Evolutionary conservation across 1,139 yeast species (phyloP).

Genomic region (Komagataea norvegica): DNA sequence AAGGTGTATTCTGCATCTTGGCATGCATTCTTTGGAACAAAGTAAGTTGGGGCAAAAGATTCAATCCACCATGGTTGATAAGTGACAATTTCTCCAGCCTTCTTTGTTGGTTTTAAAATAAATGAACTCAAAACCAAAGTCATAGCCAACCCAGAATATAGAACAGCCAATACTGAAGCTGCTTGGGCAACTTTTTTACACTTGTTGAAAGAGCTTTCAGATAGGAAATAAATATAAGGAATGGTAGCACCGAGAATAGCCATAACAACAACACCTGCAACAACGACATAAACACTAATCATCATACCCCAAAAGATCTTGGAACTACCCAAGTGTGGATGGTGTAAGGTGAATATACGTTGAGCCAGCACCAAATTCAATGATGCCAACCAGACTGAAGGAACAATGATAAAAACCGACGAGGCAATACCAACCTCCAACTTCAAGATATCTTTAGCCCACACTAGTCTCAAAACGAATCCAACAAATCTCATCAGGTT

Average conservation of each 20-base stretch:
- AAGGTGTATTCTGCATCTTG: slow-evolving; percentile 48
- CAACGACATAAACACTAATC: slow-evolving; percentile 49
- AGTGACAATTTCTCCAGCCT: slow-evolving; percentile 51
- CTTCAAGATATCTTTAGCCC: slow-evolving; percentile 47
- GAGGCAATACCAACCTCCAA: slow-evolving; percentile 55
- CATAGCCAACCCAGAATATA: slow-evolving; percentile 55
- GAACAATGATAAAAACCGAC: slow-evolving; percentile 54
- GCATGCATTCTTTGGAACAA: slow-evolving; percentile 46
- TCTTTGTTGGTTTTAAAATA: slow-evolving; percentile 50
- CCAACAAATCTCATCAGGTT: slow-evolving; percentile 53
- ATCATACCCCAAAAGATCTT: slow-evolving; percentile 50
- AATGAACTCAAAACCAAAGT: slow-evolving; percentile 48
- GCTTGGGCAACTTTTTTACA: slow-evolving; percentile 57
- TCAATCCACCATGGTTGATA: slow-evolving; percentile 82
- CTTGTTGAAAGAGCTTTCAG: slow-evolving; percentile 40
- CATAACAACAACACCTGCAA: slow-evolving; percentile 55
- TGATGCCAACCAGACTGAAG: slow-evolving; percentile 51
- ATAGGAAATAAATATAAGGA: slow-evolving; percentile 58
- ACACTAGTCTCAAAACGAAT: slow-evolving; percentile 52
- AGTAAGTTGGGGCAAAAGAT: slow-evolving; percentile 51
- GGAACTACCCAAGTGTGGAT: slow-evolving; percentile 68
- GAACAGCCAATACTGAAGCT: slow-evolving; percentile 50
- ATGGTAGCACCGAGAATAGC: slow-evolving; percentile 63
- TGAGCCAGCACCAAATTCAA: slow-evolving; percentile 67
- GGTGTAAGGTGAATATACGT: slow-evolving; percentile 77